Evolutionary conservation across 1,284 basidiomycete genomes (phyloP), one percentile per base, ranked within the genome.

Genomic region (Chalciporus piperatoides): DNA sequence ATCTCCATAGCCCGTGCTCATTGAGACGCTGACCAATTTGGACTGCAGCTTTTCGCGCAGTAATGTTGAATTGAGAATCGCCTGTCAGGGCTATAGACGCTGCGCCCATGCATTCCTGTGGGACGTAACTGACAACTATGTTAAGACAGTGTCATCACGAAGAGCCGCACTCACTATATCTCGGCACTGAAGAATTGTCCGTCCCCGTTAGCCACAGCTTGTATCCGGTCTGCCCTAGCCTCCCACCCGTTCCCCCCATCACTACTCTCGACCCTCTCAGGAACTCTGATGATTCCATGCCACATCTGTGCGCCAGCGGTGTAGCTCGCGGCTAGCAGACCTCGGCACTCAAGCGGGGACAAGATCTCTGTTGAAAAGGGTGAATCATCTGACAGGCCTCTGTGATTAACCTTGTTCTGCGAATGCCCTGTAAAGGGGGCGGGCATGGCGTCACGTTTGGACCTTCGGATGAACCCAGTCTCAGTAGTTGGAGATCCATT

Each of bases 1-100:
- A 80, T 49, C 61, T 69, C 82, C 82, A 84, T 5, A 84, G 59
- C 7, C 82, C 82, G 54, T 72, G 75, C 52, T 81, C 78, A 57
- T 81, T 77, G 44, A 84, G 68, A 19, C 71, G 64, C 56, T 80
- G 57, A 7, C 73, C 76, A 14, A 71, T 54, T 40, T 62, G 68
- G 6, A 61, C 47, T 0, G 81, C 82, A 42, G 67, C 65, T n/a
- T 54, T 59, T 36, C 67, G 67, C 4, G 79, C 49, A 40, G 74
- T 62, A 32, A 66, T 59, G 35, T 67, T 67, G 58, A 81, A 79
- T 28, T 70, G 68, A 1, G 32, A 39, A 56, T 82, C 80, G 4
- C 82, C 82, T 1, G 82, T 84, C 14, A 76, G 55, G 4, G 67
- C 57, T 11, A 84, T 61, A n/a, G 77, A 60, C 0, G 77, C 77